These are phyloP conservation scores for Coniella vitis DNA, from an alignment of 2,329 filamentous ascomycete genomes.

Conservation along the genomic window DNA sequence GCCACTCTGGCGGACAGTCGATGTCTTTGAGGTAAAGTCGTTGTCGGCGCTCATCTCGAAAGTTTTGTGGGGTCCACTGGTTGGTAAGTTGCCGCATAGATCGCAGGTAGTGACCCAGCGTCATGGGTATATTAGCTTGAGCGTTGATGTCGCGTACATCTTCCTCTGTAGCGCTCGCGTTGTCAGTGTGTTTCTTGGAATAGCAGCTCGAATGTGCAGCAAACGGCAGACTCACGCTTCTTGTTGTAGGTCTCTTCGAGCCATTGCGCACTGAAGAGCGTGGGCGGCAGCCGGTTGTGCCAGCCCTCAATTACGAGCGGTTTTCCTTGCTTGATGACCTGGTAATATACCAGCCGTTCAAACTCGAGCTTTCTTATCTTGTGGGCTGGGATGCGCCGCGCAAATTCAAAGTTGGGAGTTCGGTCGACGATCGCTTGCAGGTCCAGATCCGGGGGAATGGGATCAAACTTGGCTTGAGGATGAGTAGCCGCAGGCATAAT, in stretches of 20 bases:
- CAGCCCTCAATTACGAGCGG: slow-evolving; percentile 90
- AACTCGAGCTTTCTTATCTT: slow-evolving; percentile 76
- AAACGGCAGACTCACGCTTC: slow-evolving; percentile 52
- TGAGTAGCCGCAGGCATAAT: slow-evolving; percentile 69
- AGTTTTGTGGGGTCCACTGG: slow-evolving; percentile 71
- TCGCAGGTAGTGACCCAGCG: slow-evolving; percentile 81
- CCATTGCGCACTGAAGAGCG: slow-evolving; percentile 77
- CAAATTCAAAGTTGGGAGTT: slow-evolving; percentile 81
- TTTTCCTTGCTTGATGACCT: slow-evolving; percentile 79
- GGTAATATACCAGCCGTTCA: slow-evolving; percentile 74
- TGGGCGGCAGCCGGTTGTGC: slow-evolving; percentile 64
- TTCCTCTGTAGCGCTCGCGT: slow-evolving; percentile 52
- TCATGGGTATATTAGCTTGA: slow-evolving; percentile 72
- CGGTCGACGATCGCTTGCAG: slow-evolving; percentile 67
- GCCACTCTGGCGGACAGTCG: slow-evolving; percentile 86
- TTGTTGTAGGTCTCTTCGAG: slow-evolving; percentile 70
- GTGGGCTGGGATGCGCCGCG: slow-evolving; percentile 68
- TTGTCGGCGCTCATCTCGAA: slow-evolving; percentile 71
- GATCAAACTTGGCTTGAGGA: slow-evolving; percentile 84
- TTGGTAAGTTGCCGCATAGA: slow-evolving; percentile 79
- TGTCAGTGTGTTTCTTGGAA: slow-evolving; percentile 18
- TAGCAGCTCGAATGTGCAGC: not conserved
- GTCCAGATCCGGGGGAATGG: slow-evolving; percentile 80
- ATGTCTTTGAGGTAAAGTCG: slow-evolving; percentile 95
- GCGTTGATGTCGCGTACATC: slow-evolving; percentile 73